These are phyloP conservation scores for Piloderma croceum DNA, from an alignment of 768 basidiomycete species.

Conservation along the genomic window DNA sequence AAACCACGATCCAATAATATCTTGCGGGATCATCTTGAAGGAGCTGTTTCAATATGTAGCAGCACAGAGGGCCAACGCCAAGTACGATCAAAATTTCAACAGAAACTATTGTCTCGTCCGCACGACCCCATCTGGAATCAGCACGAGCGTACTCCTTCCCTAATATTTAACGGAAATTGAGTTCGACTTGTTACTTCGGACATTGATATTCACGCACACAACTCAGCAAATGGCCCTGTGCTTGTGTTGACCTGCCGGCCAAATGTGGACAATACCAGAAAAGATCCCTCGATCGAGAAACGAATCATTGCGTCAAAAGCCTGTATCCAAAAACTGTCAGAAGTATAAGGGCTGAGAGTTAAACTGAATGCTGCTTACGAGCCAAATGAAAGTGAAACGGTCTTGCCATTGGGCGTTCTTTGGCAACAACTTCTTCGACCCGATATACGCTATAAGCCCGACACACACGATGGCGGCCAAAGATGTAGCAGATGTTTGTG, in stretches of 20 bases:
- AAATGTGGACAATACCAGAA: conserved; percentile 71
- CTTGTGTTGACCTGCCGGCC: conserved; percentile 69
- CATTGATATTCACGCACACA: conserved; percentile 62
- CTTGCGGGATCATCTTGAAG: conserved; percentile 59
- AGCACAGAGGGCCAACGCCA: conserved; percentile 68
- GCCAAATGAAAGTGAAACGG: conserved; percentile 69
- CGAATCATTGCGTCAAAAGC: conserved; percentile 79
- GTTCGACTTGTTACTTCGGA: too few relatives aligned
- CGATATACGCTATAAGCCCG: conserved; percentile 46
- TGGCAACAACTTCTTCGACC: conserved; percentile 53
- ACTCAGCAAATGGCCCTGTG: conserved; percentile 59
- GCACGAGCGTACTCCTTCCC: too few relatives aligned
- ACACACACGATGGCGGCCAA: conserved; percentile 53
- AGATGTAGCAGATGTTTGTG: conserved; percentile 56
- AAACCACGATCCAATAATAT: conserved; percentile 75
- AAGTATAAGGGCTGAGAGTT: not conserved
- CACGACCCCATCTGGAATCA: conserved; percentile 74
- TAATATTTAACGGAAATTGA: too few relatives aligned
- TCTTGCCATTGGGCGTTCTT: conserved; percentile 61
- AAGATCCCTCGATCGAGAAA: conserved; percentile 74
- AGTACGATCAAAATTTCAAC: conserved; percentile 82
- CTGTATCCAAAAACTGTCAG: conserved; percentile 28
- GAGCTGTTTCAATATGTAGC: conserved; percentile 64
- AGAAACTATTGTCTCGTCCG: conserved; percentile 76
- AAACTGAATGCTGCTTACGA: conserved; percentile 51